Conservation (phyloP, 257 asterid species). For the Solanum commersonii region DNA sequence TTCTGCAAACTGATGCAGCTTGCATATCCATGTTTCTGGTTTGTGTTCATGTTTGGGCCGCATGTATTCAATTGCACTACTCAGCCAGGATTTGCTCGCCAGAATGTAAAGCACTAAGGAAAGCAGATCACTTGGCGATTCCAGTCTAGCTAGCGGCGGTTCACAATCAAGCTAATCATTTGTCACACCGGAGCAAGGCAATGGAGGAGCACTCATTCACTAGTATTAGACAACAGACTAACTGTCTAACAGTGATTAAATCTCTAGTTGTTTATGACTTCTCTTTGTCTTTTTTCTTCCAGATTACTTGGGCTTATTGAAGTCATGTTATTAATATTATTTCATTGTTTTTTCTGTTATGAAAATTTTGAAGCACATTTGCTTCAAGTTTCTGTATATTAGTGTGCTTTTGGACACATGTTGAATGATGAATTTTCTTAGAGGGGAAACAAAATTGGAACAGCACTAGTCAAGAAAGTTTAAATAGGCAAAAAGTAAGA, state of each 20-base stretch:
- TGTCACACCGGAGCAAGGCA: neutral
- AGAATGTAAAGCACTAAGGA: conserved; percentile 21
- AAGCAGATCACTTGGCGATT: neutral
- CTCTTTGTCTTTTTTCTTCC: neutral
- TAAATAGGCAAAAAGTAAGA: neutral
- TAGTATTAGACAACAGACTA: neutral
- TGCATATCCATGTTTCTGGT: conserved; percentile 31
- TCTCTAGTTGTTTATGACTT: neutral
- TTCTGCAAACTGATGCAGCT: conserved; percentile 29
- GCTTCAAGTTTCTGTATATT: neutral
- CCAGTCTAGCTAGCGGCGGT: neutral
- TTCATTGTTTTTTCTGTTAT: neutral
- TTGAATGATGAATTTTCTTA: neutral
- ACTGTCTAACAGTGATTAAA: neutral
- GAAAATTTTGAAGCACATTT: neutral
- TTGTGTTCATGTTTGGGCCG: conserved; percentile 19
- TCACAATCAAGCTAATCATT: neutral
- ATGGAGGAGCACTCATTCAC: neutral
- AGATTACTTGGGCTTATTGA: neutral
- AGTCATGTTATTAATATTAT: neutral
- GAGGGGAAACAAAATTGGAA: neutral
- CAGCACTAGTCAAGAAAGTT: neutral
- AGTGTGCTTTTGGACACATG: neutral
- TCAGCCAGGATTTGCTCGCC: conserved; percentile 64
- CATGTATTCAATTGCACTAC: conserved; percentile 9